These are phyloP conservation scores for Colletotrichum tropicale DNA, from an alignment of 2,329 filamentous ascomycete genomes.

Conservation along the genomic window DNA sequence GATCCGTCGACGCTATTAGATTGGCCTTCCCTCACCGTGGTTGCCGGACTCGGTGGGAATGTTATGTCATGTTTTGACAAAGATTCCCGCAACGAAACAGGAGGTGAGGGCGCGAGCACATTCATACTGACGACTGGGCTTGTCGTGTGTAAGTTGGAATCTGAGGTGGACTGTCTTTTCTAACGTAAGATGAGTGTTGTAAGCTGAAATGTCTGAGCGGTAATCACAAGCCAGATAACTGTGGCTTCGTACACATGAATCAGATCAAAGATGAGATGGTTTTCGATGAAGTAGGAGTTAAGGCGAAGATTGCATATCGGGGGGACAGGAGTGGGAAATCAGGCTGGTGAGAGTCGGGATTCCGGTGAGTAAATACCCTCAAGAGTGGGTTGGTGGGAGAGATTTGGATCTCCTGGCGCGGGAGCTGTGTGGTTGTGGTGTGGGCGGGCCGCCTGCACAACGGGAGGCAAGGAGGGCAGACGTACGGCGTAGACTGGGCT, in stretches of 20 bases:
- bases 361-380: constrained; percentile 3
- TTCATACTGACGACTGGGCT: not conserved
- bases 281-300: not conserved
- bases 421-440: constrained; percentile 12
- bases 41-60: constrained; percentile 44
- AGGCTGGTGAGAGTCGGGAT: not conserved
- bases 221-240: not conserved
- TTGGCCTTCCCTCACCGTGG: constrained; percentile 41
- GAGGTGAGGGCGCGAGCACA: not conserved
- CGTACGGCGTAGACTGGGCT: not conserved
- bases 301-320: not conserved
- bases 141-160: not conserved
- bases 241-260: not conserved
- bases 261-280: not conserved
- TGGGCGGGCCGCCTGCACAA: constrained; percentile 9
- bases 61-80: constrained; percentile 14
- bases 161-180: not conserved
- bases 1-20: constrained; percentile 35
- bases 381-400: not conserved
- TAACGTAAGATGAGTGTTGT: not conserved
- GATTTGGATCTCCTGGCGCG: constrained; percentile 11
- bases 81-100: not conserved
- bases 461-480: not conserved
- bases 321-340: not conserved
- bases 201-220: not conserved